Percentiles rank a stretch among this genome's conserved stretches.
These are phyloP conservation scores for Linnemannia exigua DNA, from an alignment of 192 early-diverging fungal genomes.

Conservation along the genomic window DNA sequence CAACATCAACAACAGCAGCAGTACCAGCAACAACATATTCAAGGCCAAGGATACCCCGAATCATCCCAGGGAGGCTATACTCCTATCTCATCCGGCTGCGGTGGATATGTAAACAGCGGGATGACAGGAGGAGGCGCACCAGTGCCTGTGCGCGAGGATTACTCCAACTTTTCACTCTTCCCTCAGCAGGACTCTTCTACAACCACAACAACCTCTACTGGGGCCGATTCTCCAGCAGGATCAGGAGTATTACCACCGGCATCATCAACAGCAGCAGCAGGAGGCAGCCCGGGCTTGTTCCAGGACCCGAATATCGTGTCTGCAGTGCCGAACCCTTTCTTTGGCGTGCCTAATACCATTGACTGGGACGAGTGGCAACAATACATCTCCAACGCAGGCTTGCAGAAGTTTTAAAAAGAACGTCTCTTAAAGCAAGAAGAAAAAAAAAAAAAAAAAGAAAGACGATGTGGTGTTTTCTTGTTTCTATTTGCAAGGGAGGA, in stretches of 20 bases:
- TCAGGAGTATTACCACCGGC: background rate
- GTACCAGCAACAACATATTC: conserved; percentile 9
- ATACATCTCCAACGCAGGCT: conserved; percentile 42
- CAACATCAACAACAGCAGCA: conserved; percentile 30
- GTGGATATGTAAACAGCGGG: too few species aligned
- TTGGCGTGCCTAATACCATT: conserved; percentile 51
- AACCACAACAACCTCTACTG: background rate
- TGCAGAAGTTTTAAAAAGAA: conserved; percentile 34
- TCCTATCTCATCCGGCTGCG: background rate
- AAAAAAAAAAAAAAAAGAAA: background rate
- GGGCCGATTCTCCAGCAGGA: background rate
- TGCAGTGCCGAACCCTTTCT: conserved; percentile 54
- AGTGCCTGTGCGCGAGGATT: conserved; percentile 24
- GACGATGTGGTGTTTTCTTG: background rate
- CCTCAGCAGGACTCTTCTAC: conserved; percentile 16
- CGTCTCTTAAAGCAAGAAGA: background rate
- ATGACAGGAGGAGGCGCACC: background rate
- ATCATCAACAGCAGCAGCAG: background rate
- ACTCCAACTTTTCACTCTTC: conserved; percentile 28
- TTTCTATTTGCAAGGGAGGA: background rate
- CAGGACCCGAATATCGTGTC: conserved; percentile 12
- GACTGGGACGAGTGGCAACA: conserved; percentile 58
- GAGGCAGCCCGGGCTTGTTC: background rate
- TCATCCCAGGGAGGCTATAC: background rate
- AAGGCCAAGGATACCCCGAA: conserved; percentile 1